Percentiles rank a stretch among this genome's conserved stretches.
These are phyloP conservation scores for Rosa persica DNA, from an alignment of 306 rosid species.

Conservation along the genomic window DNA sequence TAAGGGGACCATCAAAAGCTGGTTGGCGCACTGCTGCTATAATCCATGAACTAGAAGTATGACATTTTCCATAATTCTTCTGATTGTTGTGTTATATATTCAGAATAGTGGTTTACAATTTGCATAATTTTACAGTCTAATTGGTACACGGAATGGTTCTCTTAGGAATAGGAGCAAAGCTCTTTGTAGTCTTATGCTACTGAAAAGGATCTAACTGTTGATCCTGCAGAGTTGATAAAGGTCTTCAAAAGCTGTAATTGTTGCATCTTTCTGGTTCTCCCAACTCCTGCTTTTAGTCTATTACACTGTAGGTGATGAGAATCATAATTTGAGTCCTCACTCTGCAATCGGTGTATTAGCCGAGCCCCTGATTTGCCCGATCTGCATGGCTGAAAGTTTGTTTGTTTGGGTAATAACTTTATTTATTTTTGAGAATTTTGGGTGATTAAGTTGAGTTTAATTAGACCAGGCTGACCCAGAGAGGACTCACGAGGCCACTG, in stretches of 20 bases:
- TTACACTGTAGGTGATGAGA: neutral
- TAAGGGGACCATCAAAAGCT: slow-evolving; percentile 96
- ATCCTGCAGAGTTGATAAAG: neutral
- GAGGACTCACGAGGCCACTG: neutral
- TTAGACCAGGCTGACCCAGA: neutral
- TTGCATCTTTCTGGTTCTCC: neutral
- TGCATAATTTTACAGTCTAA: neutral
- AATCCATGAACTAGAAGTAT: slow-evolving; percentile 89
- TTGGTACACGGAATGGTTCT: neutral
- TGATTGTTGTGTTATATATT: slow-evolving; percentile 8
- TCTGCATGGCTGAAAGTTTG: neutral
- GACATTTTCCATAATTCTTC: slow-evolving; percentile 6
- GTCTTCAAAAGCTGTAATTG: neutral
- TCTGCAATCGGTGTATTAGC: neutral
- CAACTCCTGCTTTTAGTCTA: neutral
- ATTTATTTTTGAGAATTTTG: neutral
- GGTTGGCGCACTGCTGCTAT: slow-evolving; percentile 99
- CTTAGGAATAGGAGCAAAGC: neutral
- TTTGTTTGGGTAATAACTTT: neutral
- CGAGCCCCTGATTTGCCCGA: neutral
- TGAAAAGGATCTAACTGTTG: neutral
- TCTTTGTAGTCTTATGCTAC: neutral
- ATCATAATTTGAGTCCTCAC: neutral
- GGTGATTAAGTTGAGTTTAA: neutral
- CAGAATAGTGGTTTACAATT: neutral